phyloP scores from a whole-genome alignment of 805 yeast genomes.

The Kluyveromyces aestuarii region DNA sequence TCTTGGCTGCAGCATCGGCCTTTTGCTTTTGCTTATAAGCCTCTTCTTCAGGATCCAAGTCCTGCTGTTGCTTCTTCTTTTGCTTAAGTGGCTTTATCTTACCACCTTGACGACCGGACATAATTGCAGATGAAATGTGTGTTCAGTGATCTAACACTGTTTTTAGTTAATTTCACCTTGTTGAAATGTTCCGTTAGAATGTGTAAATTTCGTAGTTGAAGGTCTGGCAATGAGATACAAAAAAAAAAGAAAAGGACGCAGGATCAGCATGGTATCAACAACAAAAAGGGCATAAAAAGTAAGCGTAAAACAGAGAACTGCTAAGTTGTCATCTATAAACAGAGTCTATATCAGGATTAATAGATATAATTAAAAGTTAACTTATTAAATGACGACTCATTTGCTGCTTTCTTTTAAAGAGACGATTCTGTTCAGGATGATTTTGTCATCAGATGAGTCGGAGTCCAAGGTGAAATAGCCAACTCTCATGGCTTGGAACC shows the following conservation, averaged over 20 bases:
- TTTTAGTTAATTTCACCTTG: background rate
- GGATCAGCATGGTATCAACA: background rate
- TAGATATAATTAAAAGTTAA: background rate
- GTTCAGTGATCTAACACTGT: background rate
- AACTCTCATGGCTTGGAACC: slow-evolving; percentile 96
- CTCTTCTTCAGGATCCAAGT: slow-evolving; percentile 74
- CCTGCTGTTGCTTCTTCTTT: slow-evolving; percentile 72
- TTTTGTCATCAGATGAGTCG: slow-evolving; percentile 52
- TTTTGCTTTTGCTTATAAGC: slow-evolving; percentile 92
- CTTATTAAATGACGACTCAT: slow-evolving; percentile 11
- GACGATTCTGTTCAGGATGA: slow-evolving; percentile 84
- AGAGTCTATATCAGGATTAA: background rate
- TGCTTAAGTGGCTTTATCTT: slow-evolving; percentile 74
- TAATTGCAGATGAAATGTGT: slow-evolving; percentile 18
- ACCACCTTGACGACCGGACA: slow-evolving; percentile 98
- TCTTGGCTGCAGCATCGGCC: slow-evolving; percentile 89
- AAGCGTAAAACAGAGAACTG: background rate
- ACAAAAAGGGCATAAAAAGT: background rate
- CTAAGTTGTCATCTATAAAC: background rate
- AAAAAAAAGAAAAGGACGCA: background rate
- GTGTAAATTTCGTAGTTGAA: background rate
- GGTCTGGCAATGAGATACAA: background rate
- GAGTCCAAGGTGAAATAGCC: slow-evolving; percentile 91
- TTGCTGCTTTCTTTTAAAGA: slow-evolving; percentile 73
- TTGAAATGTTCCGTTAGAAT: background rate